A percentile compares a stretch with the other conserved stretches of the same genome.
phyloP scores from a whole-genome alignment of 75 land plant species.

The Sequoiadendron giganteum region DNA sequence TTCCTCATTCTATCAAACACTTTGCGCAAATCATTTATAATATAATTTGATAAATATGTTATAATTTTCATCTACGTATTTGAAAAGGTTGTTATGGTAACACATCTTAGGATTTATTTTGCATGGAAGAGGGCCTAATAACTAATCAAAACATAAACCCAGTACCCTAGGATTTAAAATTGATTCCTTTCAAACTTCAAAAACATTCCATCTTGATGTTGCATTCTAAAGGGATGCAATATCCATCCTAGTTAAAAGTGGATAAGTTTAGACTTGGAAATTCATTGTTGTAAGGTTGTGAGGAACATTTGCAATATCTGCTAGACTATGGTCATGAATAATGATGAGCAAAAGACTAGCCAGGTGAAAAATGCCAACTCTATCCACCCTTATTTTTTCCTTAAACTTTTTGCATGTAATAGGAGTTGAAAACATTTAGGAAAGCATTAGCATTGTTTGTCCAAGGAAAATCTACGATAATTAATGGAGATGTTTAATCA shows the following conservation, averaged over 20 bases:
- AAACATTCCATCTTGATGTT: neutral
- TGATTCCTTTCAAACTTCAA: neutral
- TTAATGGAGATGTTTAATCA: too few relatives aligned
- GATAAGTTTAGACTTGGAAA: neutral
- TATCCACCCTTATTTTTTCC: conserved; percentile 71
- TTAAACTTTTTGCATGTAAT: conserved; percentile 59
- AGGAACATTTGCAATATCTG: neutral
- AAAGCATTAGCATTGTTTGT: too few relatives aligned
- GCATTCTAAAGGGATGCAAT: neutral
- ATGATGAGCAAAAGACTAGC: neutral
- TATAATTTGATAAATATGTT: too few relatives aligned
- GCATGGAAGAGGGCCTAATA: neutral
- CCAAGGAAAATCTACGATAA: too few relatives aligned
- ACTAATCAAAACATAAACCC: neutral
- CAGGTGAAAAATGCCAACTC: neutral
- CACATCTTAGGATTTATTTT: too few relatives aligned
- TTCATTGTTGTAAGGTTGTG: neutral
- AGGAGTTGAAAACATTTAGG: neutral
- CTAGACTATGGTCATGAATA: neutral
- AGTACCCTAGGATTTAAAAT: neutral
- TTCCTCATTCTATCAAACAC: conserved; percentile 10
- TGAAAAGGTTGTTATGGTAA: too few relatives aligned
- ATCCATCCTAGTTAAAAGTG: neutral
- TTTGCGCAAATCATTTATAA: neutral
- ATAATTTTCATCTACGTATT: too few relatives aligned